Evolutionary conservation across 176 grass and related monocot species (phyloP), one percentile per base, ranked within the genome.

Genomic region (Paspalum vaginatum): DNA sequence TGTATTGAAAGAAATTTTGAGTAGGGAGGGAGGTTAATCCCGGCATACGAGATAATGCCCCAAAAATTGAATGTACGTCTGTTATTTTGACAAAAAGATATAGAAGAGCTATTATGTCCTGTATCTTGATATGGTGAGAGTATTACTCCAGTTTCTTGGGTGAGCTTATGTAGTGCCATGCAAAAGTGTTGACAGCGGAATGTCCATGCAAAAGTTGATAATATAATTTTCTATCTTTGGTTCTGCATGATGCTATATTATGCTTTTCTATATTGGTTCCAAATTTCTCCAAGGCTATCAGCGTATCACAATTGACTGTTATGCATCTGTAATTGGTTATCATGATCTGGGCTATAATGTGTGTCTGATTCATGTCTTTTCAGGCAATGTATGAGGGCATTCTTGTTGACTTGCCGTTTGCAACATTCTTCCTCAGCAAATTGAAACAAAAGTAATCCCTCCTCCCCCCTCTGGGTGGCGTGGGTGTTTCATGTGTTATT

Each of bases 381-480:
- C 80, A 94, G 92, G 92, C 96, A 55, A 99, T 99, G 90, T 91
- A 95, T 70, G 96, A 99, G 81, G 92, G 92, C 45, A 90, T 99
- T 79, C 96, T 99, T 84, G 96, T 99, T 61, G 96, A 99, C 61
- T 81, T 99, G 79, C 92, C 92, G 59, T 91, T 99, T 81, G 92
- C 96, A 86, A 91, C 92, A 65, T 99, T 99, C 86, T 99, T 99
- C 90, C 79, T 99, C 72, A 93, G 96, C 88, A 99, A 99, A 88
- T 73, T 99, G 76, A 99, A 99, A 85, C 78, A 91, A 50, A 99
- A 95, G 96, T 99, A 95, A 37, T 41, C 15, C 50, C 16, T 11
- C 42, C 41, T 4, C 26, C 24, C 50, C 2, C 38, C 26, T 14
- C 0, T 46, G 24, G 5, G 0, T 49, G 10, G 20, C 49, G 12